Evolutionary conservation across 805 yeast species (phyloP), one percentile per base, ranked within the genome.

Genomic region (Allodekkera sacchari): DNA sequence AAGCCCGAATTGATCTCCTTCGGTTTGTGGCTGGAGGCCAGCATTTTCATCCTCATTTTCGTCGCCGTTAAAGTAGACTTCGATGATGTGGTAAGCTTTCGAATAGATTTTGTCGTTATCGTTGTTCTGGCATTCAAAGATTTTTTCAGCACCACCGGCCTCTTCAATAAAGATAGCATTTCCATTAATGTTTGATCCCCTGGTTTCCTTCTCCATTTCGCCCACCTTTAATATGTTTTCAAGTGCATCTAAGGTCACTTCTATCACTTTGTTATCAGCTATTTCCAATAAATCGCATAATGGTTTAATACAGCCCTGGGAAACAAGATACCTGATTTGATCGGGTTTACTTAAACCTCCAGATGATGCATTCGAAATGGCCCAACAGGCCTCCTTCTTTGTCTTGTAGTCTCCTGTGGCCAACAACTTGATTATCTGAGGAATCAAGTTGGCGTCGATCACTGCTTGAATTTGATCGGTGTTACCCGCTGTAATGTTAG

Each of bases 341-440:
- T 85, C 95, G 6, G 97, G 97, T 57, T 77, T 81, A 26, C 79
- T 66, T 47, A 87, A 68, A 15, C 96, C 97, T 47, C 97, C 97
- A 7, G 96, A 83, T 12, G 96, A 83, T 23, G 98, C 97, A 56
- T 92, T 92, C 18, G 96, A 87, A 44, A 92, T 82, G 22, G 97
- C 97, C 98, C 98, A 92, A 68, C 97, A 89, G 4, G 98, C 98
- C 66, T 92, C 98, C 61, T 89, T 92, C 57, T 83, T 83, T 22
- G 97, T 89, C 67, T 87, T 88, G 67, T 87, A 88, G 52, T 89
- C 97, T 39, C 92, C 96, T 35, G 74, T 69, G 25, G 71, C 63
- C 49, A 75, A 71, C 56, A 92, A 69, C 42, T 79, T 63, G 55
- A 87, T 78, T 47, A 92, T 77, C 37, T 88, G 95, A 25, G 97